Conservation (phyloP, 2,329 filamentous ascomycete species). For the Sarocladiaceae sp. region DNA sequence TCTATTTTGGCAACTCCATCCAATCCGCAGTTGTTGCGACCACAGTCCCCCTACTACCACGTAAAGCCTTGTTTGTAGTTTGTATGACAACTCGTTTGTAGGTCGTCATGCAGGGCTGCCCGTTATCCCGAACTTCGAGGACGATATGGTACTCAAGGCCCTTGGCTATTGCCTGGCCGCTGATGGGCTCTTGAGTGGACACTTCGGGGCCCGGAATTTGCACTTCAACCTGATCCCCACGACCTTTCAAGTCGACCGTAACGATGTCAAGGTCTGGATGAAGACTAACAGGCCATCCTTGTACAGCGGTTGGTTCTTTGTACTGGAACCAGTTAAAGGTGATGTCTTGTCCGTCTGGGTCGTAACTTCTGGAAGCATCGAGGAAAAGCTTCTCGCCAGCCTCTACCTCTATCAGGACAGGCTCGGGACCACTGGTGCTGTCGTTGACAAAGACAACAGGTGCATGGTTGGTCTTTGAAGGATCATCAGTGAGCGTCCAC, state of each 20-base stretch:
- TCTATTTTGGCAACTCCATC: too few species aligned
- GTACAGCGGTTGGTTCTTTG: constrained; percentile 28
- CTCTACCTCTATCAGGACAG: constrained; percentile 33
- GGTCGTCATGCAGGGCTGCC: constrained; percentile 37
- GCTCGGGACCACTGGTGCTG: constrained; percentile 28
- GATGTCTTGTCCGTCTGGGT: constrained; percentile 38
- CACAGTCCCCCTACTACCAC: constrained; percentile 17
- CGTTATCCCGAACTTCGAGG: constrained; percentile 42
- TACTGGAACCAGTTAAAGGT: constrained; percentile 49
- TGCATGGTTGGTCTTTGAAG: constrained; percentile 38
- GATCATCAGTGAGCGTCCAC: constrained; percentile 25
- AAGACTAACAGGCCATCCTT: constrained; percentile 33
- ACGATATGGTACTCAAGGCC: constrained; percentile 45
- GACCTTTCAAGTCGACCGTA: constrained; percentile 11
- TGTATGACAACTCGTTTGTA: constrained; percentile 40
- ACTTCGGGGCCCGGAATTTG: constrained; percentile 33
- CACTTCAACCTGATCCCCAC: constrained; percentile 28
- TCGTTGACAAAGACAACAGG: constrained; percentile 41
- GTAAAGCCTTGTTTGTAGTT: constrained; percentile 24
- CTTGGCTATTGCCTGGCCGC: constrained; percentile 26
- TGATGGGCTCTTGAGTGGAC: constrained; percentile 27
- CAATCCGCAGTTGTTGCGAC: too few species aligned
- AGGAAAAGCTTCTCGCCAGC: constrained; percentile 34
- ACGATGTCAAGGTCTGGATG: constrained; percentile 26
- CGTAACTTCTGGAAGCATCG: constrained; percentile 39